phyloP scores from a whole-genome alignment of 2,329 filamentous ascomycete species.

The Thielaviopsis musarum region DNA sequence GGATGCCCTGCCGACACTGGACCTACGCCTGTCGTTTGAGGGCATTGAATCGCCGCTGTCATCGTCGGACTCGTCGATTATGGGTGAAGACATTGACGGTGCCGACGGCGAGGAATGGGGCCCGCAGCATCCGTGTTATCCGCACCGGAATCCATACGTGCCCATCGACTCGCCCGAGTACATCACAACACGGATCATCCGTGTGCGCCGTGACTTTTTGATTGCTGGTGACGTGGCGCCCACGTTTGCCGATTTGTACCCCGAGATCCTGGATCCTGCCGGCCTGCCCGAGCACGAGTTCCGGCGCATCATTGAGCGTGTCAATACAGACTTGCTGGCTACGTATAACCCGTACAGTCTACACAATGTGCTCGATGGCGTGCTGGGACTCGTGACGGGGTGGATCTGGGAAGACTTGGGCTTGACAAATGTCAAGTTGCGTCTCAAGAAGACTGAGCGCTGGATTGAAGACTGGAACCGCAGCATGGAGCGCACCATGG shows the following conservation, averaged over 20 bases:
- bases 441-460: conserved; percentile 51
- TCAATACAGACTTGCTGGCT: conserved; percentile 62
- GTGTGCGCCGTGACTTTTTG: conserved; percentile 84
- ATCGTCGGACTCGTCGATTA: conserved; percentile 41
- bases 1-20: conserved; percentile 20
- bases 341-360: conserved; percentile 64
- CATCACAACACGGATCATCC: conserved; percentile 69
- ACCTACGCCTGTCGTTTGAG: conserved; percentile 30
- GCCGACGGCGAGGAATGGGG: conserved; percentile 74
- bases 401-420: conserved; percentile 93
- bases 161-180: conserved; percentile 60
- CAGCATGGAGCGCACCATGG: conserved; percentile 42
- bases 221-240: conserved; percentile 76
- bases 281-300: conserved; percentile 77
- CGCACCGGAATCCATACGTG: conserved; percentile 85
- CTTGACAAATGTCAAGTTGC: conserved; percentile 55
- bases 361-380: conserved; percentile 63
- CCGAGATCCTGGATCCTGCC: conserved; percentile 79
- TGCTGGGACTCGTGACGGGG: conserved; percentile 67
- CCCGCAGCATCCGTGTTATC: conserved; percentile 82
- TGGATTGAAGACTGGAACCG: conserved; percentile 83
- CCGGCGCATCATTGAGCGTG: conserved; percentile 58
- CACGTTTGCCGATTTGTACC: conserved; percentile 87
- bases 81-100: conserved; percentile 46
- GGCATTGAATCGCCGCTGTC: conserved; percentile 35